Conservation (phyloP, 2,329 filamentous ascomycete genomes). For the Beauveria caledonica region DNA sequence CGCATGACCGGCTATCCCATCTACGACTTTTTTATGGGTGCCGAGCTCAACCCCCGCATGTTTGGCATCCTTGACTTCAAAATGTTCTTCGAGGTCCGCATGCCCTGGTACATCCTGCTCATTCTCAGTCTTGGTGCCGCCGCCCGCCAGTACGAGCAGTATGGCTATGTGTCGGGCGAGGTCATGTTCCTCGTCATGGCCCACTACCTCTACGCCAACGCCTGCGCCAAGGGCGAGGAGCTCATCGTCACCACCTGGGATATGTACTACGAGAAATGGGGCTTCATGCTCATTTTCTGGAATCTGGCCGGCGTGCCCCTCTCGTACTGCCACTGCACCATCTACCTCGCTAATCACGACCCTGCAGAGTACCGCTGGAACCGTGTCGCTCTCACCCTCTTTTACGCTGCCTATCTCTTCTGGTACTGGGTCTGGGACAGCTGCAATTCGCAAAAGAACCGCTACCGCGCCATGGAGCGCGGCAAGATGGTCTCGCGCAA, state of each 20-base stretch:
- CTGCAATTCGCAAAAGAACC: constrained; percentile 88
- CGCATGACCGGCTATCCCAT: constrained; percentile 82
- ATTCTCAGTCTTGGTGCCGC: constrained; percentile 69
- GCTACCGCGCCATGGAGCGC: constrained; percentile 73
- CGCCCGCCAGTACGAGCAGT: constrained; percentile 72
- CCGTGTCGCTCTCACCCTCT: constrained; percentile 51
- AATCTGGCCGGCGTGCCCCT: constrained; percentile 87
- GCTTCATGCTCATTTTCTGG: constrained; percentile 98
- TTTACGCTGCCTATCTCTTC: constrained; percentile 68
- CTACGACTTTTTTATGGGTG: constrained; percentile 92
- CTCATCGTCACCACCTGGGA: constrained; percentile 88
- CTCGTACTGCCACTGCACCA: constrained; percentile 87
- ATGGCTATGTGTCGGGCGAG: constrained; percentile 81
- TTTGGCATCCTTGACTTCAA: constrained; percentile 86
- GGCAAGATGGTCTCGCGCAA: constrained; percentile 63
- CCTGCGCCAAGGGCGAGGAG: constrained; percentile 87
- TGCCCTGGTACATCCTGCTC: constrained; percentile 88
- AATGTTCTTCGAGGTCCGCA: constrained; percentile 92
- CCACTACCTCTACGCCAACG: constrained; percentile 86
- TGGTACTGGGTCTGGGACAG: constrained; percentile 92
- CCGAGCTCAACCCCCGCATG: constrained; percentile 81
- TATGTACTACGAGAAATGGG: constrained; percentile 96
- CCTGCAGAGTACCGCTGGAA: constrained; percentile 73
- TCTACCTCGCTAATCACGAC: constrained; percentile 79
- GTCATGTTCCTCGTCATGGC: constrained; percentile 79